These are phyloP conservation scores for Globisporangium mamillatum DNA, from an alignment of 352 stramenopile genomes.

Conservation along the genomic window DNA sequence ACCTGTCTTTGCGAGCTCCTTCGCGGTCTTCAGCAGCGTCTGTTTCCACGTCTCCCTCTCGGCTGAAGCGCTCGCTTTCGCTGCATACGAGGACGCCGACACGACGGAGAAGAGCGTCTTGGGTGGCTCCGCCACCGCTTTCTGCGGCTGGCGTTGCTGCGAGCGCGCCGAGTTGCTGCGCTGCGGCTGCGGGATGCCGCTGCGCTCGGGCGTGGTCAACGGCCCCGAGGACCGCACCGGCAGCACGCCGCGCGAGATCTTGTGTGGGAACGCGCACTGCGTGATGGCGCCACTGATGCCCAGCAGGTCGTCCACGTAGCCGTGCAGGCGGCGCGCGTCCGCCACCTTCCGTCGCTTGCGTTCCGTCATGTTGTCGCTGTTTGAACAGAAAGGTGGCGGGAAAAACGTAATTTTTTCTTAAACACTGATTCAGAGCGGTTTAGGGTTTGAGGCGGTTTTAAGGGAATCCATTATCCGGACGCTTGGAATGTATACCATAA, in stretches of 20 bases:
- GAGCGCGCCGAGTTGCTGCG: not conserved
- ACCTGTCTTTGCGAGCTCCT: conserved; percentile 20
- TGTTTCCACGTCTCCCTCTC: conserved; percentile 28
- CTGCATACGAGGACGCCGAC: conserved; percentile 26
- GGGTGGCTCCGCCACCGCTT: not conserved
- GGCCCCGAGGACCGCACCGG: conserved; percentile 19
- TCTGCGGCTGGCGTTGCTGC: not conserved
- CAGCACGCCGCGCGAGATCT: conserved; percentile 9
- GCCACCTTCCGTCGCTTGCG: conserved; percentile 26
- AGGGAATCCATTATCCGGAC: too few relatives aligned
- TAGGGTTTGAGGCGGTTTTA: too few relatives aligned
- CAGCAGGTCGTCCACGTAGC: conserved; percentile 32
- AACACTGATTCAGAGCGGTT: not conserved
- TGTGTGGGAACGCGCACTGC: conserved; percentile 22
- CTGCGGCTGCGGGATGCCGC: conserved; percentile 11
- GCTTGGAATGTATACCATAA: not conserved
- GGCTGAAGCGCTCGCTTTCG: conserved; percentile 18
- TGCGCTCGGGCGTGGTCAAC: not conserved
- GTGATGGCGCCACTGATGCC: conserved; percentile 25
- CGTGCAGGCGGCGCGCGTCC: conserved; percentile 27
- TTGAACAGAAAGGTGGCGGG: not conserved
- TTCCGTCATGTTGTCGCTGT: conserved; percentile 9
- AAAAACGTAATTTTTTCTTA: not conserved
- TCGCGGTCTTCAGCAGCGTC: conserved; percentile 25
- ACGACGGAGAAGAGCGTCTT: conserved; percentile 40